phyloP scores from a whole-genome alignment of 2,329 filamentous ascomycete species.

The Pezicula radicicola region DNA sequence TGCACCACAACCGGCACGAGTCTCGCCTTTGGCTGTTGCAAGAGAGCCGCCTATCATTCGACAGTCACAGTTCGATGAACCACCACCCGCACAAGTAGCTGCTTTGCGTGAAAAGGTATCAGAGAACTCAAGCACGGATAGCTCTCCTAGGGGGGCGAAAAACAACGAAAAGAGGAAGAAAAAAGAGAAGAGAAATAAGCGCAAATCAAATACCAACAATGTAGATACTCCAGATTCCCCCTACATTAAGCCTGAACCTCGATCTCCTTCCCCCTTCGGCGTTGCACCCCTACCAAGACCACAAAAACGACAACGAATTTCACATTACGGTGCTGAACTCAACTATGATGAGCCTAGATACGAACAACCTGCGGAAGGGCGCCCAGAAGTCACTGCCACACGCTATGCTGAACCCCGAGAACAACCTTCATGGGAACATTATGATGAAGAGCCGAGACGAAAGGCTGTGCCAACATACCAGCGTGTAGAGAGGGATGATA shows the following conservation, averaged over 20 bases:
- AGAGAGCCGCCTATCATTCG: constrained; percentile 29
- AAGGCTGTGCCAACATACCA: constrained; percentile 20
- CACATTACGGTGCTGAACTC: constrained; percentile 37
- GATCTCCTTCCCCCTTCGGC: constrained; percentile 57
- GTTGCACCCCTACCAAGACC: constrained; percentile 51
- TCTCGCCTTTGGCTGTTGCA: constrained; percentile 53
- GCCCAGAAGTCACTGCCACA: constrained; percentile 13
- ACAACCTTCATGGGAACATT: constrained; percentile 16
- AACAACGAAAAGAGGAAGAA: constrained; percentile 44
- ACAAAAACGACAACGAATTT: constrained; percentile 52
- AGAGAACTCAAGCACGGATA: constrained; percentile 54
- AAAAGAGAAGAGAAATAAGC: constrained; percentile 51
- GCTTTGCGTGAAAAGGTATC: constrained; percentile 47
- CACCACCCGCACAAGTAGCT: constrained; percentile 50
- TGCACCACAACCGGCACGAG: constrained; percentile 73
- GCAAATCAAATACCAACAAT: constrained; percentile 39
- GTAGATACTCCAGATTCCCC: constrained; percentile 44
- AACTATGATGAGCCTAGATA: constrained; percentile 45
- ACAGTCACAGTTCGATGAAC: constrained; percentile 21
- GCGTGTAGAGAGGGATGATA: constrained; percentile 23
- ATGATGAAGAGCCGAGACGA: constrained; percentile 18
- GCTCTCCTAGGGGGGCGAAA: constrained; percentile 52
- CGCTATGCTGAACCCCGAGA: constrained; percentile 16
- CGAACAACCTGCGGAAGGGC: constrained; percentile 30
- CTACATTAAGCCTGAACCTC: constrained; percentile 63